phyloP scores from a whole-genome alignment of 176 grass and related monocot genomes.

The Triticum urartu region DNA sequence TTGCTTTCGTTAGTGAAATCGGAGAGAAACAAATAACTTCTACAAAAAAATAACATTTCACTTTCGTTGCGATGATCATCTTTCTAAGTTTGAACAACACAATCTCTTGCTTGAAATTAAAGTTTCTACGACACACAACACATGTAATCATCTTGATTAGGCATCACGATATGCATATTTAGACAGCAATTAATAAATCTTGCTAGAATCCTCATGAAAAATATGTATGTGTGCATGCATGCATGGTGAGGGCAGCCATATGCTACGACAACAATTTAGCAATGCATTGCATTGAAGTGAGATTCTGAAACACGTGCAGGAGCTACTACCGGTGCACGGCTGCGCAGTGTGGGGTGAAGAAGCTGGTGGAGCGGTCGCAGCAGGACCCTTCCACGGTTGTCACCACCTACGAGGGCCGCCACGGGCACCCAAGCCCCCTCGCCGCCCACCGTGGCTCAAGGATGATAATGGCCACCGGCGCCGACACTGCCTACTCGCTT shows the following conservation, averaged over 20 bases:
- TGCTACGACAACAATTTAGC: not conserved
- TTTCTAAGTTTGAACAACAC: not conserved
- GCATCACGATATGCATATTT: not conserved
- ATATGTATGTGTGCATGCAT: too few species aligned
- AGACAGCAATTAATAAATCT: too few species aligned
- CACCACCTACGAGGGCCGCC: slow-evolving; percentile 88
- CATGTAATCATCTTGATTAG: not conserved
- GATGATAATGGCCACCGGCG: not conserved
- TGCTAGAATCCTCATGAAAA: too few species aligned
- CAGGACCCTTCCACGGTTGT: slow-evolving; percentile 65
- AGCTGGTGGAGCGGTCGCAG: slow-evolving; percentile 74
- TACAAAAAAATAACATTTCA: not conserved
- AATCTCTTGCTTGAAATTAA: not conserved
- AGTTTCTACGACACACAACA: not conserved
- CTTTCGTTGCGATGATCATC: not conserved
- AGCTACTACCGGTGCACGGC: slow-evolving; percentile 94
- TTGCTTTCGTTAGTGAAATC: too few species aligned
- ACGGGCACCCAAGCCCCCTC: slow-evolving; percentile 56
- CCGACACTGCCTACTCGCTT: not conserved
- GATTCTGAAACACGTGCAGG: slow-evolving; percentile 33
- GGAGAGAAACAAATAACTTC: too few species aligned
- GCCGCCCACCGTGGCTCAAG: slow-evolving; percentile 15
- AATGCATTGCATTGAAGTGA: not conserved
- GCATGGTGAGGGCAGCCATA: too few species aligned
- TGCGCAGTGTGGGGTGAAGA: slow-evolving; percentile 77